Percentiles rank a stretch among this genome's conserved stretches.
These are phyloP conservation scores for Psilocybe cyanescens DNA, from an alignment of 768 basidiomycete species.

Conservation along the genomic window DNA sequence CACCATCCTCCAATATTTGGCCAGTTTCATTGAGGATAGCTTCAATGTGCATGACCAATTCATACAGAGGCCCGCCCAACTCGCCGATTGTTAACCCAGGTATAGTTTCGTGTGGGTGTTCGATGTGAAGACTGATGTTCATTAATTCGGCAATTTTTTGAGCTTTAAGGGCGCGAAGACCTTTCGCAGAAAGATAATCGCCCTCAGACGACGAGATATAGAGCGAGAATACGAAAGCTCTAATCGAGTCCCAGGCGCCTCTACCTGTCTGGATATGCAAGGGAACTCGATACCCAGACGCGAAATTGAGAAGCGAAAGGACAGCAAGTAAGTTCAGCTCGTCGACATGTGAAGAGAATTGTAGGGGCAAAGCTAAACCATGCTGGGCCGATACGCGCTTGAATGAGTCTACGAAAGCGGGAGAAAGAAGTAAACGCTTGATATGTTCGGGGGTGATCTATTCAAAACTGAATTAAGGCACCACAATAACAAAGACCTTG, in stretches of 20 bases:
- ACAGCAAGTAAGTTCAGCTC: conserved; percentile 85
- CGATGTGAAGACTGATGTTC: conserved; percentile 69
- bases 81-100: conserved; percentile 75
- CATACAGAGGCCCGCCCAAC: conserved; percentile 73
- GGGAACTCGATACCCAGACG: conserved; percentile 76
- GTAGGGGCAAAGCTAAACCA: conserved; percentile 78
- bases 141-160: conserved; percentile 74
- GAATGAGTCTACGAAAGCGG: conserved; percentile 66
- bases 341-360: conserved; percentile 70
- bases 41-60: conserved; percentile 72
- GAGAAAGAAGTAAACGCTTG: conserved; percentile 63
- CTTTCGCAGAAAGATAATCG: conserved; percentile 67
- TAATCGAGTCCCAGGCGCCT: conserved; percentile 85
- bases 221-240: conserved; percentile 71
- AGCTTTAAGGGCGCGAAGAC: conserved; percentile 57
- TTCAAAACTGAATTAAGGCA: not conserved
- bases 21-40: conserved; percentile 76
- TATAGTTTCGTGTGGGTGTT: conserved; percentile 70
- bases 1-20: conserved; percentile 54
- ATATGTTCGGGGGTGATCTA: conserved; percentile 66
- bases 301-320: conserved; percentile 82
- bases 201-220: conserved; percentile 65
- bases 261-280: conserved; percentile 74
- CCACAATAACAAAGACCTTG: not conserved
- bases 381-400: conserved; percentile 63